Conservation (phyloP, 176 grass and related monocot genomes). For the Calamus simplicifolius region DNA sequence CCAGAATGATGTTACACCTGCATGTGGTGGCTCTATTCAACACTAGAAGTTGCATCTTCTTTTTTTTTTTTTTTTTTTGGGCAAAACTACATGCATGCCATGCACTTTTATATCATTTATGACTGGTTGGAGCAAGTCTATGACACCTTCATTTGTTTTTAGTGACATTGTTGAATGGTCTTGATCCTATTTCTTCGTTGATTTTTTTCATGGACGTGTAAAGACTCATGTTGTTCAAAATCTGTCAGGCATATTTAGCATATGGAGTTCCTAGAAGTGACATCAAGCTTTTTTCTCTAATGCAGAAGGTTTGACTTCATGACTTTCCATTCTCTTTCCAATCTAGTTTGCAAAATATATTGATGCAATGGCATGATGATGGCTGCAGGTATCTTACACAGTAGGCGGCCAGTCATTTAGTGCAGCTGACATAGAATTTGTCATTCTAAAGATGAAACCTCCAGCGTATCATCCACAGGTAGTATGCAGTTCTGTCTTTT, state of each 20-base stretch:
- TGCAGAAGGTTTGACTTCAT: conserved; percentile 73
- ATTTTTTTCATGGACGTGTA: background rate
- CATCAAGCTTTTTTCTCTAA: conserved; percentile 92
- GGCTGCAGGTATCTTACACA: conserved; percentile 74
- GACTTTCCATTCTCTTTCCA: conserved; percentile 11
- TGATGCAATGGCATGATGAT: conserved; percentile 1
- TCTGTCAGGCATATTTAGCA: conserved; percentile 84
- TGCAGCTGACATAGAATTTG: conserved; percentile 90
- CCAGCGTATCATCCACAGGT: conserved; percentile 71
- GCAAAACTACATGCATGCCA: too few relatives aligned
- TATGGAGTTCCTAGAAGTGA: conserved; percentile 86
- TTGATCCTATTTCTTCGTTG: too few relatives aligned
- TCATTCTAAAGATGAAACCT: conserved; percentile 87
- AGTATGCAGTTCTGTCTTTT: conserved; percentile 34
- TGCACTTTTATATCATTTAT: too few relatives aligned
- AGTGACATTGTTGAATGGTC: too few relatives aligned
- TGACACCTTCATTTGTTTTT: too few relatives aligned
- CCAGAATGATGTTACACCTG: too few relatives aligned
- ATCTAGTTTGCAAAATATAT: conserved; percentile 6
- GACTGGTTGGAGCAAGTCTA: too few relatives aligned
- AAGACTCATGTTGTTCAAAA: conserved; percentile 5
- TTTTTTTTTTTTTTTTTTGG: too few relatives aligned
- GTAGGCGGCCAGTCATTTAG: conserved; percentile 81
- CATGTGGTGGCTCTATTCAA: too few relatives aligned
- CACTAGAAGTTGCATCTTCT: too few relatives aligned